Evolutionary conservation across 306 rosid genomes (phyloP).

Genomic region (Rosa persica): DNA sequence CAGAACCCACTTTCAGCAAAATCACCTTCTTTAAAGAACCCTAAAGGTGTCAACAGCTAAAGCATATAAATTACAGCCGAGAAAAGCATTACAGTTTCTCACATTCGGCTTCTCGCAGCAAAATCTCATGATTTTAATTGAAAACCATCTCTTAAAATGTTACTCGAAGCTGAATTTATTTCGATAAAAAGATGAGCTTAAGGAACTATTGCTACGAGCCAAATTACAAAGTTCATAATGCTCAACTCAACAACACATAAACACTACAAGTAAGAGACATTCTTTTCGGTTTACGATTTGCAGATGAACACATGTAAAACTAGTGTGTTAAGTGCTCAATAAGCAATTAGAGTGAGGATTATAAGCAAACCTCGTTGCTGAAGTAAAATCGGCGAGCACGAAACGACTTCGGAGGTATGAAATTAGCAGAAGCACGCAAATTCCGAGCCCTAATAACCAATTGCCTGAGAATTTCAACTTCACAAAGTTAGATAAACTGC

Average conservation of each 20-base stretch:
- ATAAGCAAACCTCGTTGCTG: slow-evolving; percentile 70
- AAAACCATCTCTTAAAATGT: neutral
- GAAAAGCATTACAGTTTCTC: neutral
- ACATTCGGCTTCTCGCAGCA: neutral
- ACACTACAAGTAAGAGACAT: neutral
- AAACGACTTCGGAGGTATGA: slow-evolving; percentile 83
- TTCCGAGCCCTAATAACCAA: slow-evolving; percentile 89
- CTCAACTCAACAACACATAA: slow-evolving; percentile 5
- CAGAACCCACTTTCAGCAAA: neutral
- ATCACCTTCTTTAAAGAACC: neutral
- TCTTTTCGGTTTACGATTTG: neutral
- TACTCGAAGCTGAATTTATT: neutral
- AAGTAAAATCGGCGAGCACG: slow-evolving; percentile 77
- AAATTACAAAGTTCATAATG: neutral
- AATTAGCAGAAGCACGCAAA: slow-evolving; percentile 80
- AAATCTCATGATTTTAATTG: neutral
- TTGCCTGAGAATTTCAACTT: slow-evolving; percentile 52
- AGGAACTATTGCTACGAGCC: neutral
- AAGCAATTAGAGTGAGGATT: neutral
- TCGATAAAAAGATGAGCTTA: neutral
- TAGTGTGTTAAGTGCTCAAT: neutral
- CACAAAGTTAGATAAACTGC: neutral
- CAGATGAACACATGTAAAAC: too few species aligned
- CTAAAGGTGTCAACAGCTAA: neutral
- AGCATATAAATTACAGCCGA: neutral